Conservation (phyloP, 2,329 filamentous ascomycete species). For the Cercospora sp. region DNA sequence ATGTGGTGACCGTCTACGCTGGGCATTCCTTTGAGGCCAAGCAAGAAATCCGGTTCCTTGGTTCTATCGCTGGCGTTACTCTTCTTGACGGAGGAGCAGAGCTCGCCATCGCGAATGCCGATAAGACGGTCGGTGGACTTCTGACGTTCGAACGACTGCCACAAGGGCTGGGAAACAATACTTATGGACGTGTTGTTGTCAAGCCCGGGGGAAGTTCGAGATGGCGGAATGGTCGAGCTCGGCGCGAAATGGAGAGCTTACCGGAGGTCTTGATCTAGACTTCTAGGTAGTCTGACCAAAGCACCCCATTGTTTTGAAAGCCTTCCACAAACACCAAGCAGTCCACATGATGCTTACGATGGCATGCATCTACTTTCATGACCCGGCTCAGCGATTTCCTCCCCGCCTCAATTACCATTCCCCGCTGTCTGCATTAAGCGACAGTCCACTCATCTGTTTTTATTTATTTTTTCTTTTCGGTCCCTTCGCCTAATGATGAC, state of each 20-base stretch:
- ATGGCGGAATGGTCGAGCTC: not conserved
- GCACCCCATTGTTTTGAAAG: not conserved
- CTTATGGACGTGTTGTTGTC: conserved; percentile 4
- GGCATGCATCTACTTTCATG: not conserved
- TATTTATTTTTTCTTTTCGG: not conserved
- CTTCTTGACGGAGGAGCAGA: conserved; percentile 68
- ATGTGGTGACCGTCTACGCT: conserved; percentile 62
- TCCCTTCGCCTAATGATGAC: not conserved
- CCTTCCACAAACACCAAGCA: not conserved
- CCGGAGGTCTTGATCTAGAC: not conserved
- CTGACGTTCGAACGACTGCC: conserved; percentile 24
- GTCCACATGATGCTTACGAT: not conserved
- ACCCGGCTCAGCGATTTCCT: not conserved
- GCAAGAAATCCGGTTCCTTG: conserved; percentile 68
- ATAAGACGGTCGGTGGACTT: conserved; percentile 29
- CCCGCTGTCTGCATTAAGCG: not conserved
- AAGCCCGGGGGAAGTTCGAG: not conserved
- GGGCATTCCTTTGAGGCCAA: conserved; percentile 57
- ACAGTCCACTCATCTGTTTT: not conserved
- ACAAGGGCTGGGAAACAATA: conserved; percentile 11
- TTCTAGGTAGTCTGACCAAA: not conserved
- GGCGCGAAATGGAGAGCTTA: not conserved
- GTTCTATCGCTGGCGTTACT: conserved; percentile 68
- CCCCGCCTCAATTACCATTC: not conserved
- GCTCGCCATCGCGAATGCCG: conserved; percentile 65